Percentiles rank a stretch among this genome's conserved stretches.
These are phyloP conservation scores for Candida tammaniensis DNA, from an alignment of 805 yeast species.

Conservation along the genomic window DNA sequence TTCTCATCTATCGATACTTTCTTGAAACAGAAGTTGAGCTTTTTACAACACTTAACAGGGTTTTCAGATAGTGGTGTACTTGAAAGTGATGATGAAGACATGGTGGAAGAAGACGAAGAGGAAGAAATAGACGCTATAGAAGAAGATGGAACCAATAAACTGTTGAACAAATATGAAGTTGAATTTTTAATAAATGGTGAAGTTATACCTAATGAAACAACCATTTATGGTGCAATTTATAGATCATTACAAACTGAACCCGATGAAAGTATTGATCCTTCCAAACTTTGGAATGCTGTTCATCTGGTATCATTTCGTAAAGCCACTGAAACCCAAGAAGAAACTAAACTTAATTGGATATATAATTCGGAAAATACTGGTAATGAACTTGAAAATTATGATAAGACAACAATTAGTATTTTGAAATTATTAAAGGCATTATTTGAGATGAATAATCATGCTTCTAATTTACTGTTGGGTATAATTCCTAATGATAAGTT, in stretches of 20 bases:
- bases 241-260: constrained; percentile 42
- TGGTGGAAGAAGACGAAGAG: constrained; percentile 2
- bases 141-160: constrained; percentile 1
- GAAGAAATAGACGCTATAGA: constrained; percentile 13
- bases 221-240: constrained; percentile 74
- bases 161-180: constrained; percentile 20
- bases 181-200: constrained; percentile 61
- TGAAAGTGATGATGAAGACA: constrained; percentile 1
- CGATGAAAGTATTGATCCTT: constrained; percentile 42
- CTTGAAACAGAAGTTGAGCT: constrained; percentile 38
- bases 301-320: constrained; percentile 30
- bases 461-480: constrained; percentile 7
- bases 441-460: constrained; percentile 34
- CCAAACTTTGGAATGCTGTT: constrained; percentile 54
- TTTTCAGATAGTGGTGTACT: constrained; percentile 7
- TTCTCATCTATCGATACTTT: constrained; percentile 51
- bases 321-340: neutral
- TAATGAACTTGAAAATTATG: constrained; percentile 21
- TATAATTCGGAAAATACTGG: constrained; percentile 14
- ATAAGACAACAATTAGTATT: constrained; percentile 33
- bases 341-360: constrained; percentile 10
- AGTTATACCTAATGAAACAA: constrained; percentile 59
- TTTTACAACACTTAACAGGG: constrained; percentile 22
- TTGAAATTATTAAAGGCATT: constrained; percentile 49
- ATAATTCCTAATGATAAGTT: constrained; percentile 32